Evolutionary conservation across 768 basidiomycete species (phyloP), one percentile per base, ranked within the genome.

Genomic region (Grammothele lineata): DNA sequence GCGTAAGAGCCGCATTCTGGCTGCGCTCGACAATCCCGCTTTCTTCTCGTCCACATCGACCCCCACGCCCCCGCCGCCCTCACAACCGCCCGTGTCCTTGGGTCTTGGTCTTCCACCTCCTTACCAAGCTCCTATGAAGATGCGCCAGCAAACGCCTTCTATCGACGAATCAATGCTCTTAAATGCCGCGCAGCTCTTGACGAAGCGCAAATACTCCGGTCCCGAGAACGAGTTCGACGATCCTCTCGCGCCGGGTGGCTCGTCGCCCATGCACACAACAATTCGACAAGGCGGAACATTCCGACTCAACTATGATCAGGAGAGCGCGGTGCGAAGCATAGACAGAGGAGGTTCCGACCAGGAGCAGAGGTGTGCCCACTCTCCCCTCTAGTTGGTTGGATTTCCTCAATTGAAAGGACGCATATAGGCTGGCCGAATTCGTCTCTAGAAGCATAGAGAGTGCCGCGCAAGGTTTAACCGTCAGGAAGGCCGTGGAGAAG

Each of bases 261-360:
- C 27, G 8, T 30, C 27, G 8, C 27, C 27, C 7, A 30, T 30
- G 7, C 27, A 14, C n/a, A n/a, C n/a, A 30, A 7, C 27, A 14
- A 30, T 30, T 14, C 27, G 27, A 14, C 7, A 30, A 7, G 8
- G 8, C 27, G 27, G 27, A 7, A 30, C 27, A 7, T 30, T 30
- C 27, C 14, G 43, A 15, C 51, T 85, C 12, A 68, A 72, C 35
- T 81, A 80, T 53, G 78, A 83, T 56, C 22, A 53, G 6, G 72
- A 78, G 14, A 72, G 71, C 1, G 74, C 76, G 2, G 22, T 81
- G 1, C 68, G 70, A 21, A 51, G 66, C 3, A 73, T 83, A 24
- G 83, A 85, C 56, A 47, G 74, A 22, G 83, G 80, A 23, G 83
- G 82, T 1, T 63, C 69, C 0, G 81, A 83, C 57, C 83, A 85